Conservation (phyloP, 1,284 basidiomycete species). For the Trichosporon faecale region DNA sequence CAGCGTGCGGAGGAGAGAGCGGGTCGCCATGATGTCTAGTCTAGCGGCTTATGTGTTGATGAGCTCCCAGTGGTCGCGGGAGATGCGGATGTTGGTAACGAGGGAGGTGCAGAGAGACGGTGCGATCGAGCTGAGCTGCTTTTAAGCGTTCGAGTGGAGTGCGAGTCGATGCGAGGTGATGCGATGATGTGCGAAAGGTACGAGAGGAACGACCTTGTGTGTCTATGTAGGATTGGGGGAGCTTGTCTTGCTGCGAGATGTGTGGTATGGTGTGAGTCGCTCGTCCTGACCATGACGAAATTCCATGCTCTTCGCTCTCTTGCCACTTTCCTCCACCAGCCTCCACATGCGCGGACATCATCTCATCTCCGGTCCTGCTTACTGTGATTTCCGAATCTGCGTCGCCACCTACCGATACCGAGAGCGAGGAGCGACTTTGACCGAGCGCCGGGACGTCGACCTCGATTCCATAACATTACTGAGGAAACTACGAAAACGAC, state of each 20-base stretch:
- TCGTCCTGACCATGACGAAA: neutral
- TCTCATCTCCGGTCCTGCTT: neutral
- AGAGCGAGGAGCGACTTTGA: neutral
- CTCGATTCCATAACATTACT: neutral
- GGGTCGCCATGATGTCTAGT: neutral
- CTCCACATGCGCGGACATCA: conserved; percentile 3
- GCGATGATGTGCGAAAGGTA: neutral
- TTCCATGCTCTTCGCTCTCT: conserved; percentile 8
- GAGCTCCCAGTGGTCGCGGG: neutral
- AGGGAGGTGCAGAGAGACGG: neutral
- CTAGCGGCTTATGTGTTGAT: neutral
- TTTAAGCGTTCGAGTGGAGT: neutral
- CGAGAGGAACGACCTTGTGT: neutral
- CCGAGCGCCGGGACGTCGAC: neutral
- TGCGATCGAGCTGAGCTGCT: neutral
- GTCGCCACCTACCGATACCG: neutral
- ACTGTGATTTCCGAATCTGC: conserved; percentile 2
- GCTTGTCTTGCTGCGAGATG: neutral
- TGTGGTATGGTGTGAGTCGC: neutral
- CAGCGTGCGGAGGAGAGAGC: conserved; percentile 6
- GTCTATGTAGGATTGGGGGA: neutral
- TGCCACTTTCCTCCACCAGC: neutral
- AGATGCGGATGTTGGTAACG: neutral
- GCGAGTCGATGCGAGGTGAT: neutral
- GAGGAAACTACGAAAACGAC: neutral